phyloP scores from a whole-genome alignment of 2,329 filamentous ascomycete genomes.

The Biscogniauxia sp. region DNA sequence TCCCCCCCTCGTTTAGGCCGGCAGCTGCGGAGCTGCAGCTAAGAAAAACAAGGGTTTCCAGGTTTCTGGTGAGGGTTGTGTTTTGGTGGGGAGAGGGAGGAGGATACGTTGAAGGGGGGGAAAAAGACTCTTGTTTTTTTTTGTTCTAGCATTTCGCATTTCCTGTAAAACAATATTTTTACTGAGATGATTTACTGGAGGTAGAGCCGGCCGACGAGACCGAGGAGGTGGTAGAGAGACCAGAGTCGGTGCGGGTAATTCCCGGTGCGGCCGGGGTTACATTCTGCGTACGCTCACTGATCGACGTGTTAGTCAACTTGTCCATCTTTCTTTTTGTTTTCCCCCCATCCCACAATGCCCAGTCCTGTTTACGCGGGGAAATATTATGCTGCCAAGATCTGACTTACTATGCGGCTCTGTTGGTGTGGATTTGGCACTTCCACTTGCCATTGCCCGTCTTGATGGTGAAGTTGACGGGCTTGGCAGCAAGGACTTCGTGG shows the following conservation, averaged over 20 bases:
- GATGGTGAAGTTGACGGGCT: conserved; percentile 31
- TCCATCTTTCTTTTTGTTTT: neutral
- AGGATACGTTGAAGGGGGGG: neutral
- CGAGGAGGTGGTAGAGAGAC: conserved; percentile 26
- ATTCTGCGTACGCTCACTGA: conserved; percentile 20
- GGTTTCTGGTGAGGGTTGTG: neutral
- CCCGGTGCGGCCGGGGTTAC: conserved; percentile 8
- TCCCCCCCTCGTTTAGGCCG: conserved; percentile 1
- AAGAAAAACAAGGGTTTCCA: neutral
- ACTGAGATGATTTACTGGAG: conserved; percentile 15
- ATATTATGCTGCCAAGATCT: neutral
- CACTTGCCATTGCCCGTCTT: conserved; percentile 31
- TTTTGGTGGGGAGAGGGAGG: no score
- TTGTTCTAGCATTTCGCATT: neutral
- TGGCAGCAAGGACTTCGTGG: conserved; percentile 26
- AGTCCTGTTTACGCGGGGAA: neutral
- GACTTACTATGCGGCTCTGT: conserved; percentile 33
- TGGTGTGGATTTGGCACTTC: conserved; percentile 32
- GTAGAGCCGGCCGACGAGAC: conserved; percentile 13
- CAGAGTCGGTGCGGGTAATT: conserved; percentile 27
- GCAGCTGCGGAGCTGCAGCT: neutral
- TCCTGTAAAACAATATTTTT: no score
- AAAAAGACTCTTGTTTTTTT: neutral
- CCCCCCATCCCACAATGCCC: neutral
- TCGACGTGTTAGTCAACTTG: conserved; percentile 10